phyloP scores from a whole-genome alignment of 2,329 filamentous ascomycete genomes.

The Coniochaeta ligniaria region DNA sequence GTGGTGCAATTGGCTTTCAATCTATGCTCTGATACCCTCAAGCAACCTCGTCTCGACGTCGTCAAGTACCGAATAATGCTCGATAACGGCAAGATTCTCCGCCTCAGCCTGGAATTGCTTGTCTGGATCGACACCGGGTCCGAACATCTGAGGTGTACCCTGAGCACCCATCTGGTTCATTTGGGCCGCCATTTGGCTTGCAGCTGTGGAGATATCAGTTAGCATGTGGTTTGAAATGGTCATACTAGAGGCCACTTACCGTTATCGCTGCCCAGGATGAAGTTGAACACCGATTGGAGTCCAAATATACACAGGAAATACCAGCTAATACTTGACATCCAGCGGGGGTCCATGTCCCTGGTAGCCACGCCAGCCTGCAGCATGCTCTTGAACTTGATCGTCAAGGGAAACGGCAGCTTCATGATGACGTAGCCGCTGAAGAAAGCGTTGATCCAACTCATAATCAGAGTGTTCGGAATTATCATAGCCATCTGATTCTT shows the following conservation, averaged over 20 bases:
- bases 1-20: conserved; percentile 10
- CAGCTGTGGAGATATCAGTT: conserved; percentile 48
- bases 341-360: conserved; percentile 90
- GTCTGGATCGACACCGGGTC: conserved; percentile 87
- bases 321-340: conserved; percentile 98
- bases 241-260: conserved; percentile 46
- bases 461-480: conserved; percentile 95
- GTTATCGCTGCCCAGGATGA: conserved; percentile 92
- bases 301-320: conserved; percentile 98
- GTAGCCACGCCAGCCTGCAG: conserved; percentile 95
- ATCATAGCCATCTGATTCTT: conserved; percentile 99
- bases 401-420: conserved; percentile 95
- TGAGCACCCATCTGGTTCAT: conserved; percentile 75
- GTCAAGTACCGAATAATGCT: conserved; percentile 87
- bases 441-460: conserved; percentile 99
- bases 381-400: conserved; percentile 99
- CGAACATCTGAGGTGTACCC: conserved; percentile 64
- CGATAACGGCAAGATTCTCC: conserved; percentile 91
- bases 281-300: conserved; percentile 93
- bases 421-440: conserved; percentile 98
- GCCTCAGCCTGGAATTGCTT: conserved; percentile 91
- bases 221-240: conserved; percentile 5
- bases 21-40: conserved; percentile 37
- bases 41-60: conserved; percentile 81
- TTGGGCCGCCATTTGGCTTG: conserved; percentile 86